These are phyloP conservation scores for Alternaria conjuncta DNA, from an alignment of 2,329 filamentous ascomycete genomes.

Conservation along the genomic window DNA sequence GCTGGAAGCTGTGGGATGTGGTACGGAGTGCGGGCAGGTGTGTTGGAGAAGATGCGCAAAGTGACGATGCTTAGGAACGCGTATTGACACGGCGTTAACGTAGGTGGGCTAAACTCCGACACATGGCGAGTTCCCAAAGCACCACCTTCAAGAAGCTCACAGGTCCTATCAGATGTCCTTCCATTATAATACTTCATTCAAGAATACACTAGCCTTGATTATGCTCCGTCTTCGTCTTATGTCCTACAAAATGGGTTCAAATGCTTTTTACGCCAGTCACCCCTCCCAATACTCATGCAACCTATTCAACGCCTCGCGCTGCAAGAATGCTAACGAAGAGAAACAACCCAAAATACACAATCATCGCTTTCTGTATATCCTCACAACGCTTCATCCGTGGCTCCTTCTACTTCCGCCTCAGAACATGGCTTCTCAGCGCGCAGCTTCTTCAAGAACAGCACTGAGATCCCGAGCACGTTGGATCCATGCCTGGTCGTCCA, in stretches of 20 bases:
- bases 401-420: background rate
- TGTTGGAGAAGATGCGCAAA: background rate
- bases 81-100: slow-evolving; percentile 1
- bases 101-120: background rate
- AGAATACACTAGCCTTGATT: slow-evolving; percentile 9
- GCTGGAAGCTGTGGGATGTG: background rate
- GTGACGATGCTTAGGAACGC: slow-evolving; percentile 2
- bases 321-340: slow-evolving; percentile 26
- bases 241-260: slow-evolving; percentile 17
- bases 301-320: slow-evolving; percentile 40
- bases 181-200: slow-evolving; percentile 17
- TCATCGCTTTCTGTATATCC: slow-evolving; percentile 11
- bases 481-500: slow-evolving; percentile 46
- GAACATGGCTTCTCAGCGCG: slow-evolving; percentile 19
- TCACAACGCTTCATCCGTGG: background rate
- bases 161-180: background rate
- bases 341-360: slow-evolving; percentile 19
- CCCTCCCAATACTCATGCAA: slow-evolving; percentile 21
- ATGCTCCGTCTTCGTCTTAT: slow-evolving; percentile 4
- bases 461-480: slow-evolving; percentile 37
- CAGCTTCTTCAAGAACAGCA: slow-evolving; percentile 38
- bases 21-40: background rate
- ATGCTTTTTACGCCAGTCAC: slow-evolving; percentile 29
- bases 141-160: background rate
- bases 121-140: background rate